Evolutionary conservation across 176 grass and related monocot genomes (phyloP), one percentile per base, ranked within the genome.

Genomic region (Carex cristatella): DNA sequence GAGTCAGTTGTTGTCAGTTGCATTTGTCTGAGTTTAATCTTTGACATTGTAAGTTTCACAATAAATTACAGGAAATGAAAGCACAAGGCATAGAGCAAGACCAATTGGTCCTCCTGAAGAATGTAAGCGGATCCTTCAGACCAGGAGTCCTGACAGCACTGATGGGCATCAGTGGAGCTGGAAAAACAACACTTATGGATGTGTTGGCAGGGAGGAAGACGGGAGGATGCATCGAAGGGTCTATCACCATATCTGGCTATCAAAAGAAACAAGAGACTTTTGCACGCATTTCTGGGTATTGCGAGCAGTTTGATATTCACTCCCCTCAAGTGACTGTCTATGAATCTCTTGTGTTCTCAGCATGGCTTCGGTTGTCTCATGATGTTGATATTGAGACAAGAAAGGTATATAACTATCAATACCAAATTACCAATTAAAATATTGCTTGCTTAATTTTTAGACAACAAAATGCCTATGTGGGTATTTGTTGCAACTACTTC

Each of bases 141-240:
- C 93, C 96, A 35, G 96, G 93, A 58, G 96, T 98, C 27, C 84
- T 98, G 65, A 95, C 93, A 2, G 96, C 96, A 61, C 71, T 98
- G 35, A 98, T 98, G 96, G 96, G 93, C 4, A 88, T 98, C 14
- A 98, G 93, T 91, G 96, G 96, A 2, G 96, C 96, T 2, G 93
- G 93, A 0, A 98, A 98, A 83, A 98, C 96, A 53, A 95, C 93
- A 48, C 83, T 98, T 66, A 95, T 98, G 96, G 96, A 98, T 87
- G 96, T 95, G 23, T 84, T 98, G 77, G 96, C 96, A 7, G 96
- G 96, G 31, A 98, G 96, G 84, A 98, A 98, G 86, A 95, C 93
- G 0, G 87, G 96, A 15, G 93, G 96, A 51, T 95, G 92, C 69
- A 94, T 95, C 10, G 88, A 94, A 59, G 96, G 96, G 82, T 79